A percentile compares a stretch with the other conserved stretches of the same genome.
phyloP scores from a whole-genome alignment of 164 flowering plant genomes.

The Umbilicus rupestris region DNA sequence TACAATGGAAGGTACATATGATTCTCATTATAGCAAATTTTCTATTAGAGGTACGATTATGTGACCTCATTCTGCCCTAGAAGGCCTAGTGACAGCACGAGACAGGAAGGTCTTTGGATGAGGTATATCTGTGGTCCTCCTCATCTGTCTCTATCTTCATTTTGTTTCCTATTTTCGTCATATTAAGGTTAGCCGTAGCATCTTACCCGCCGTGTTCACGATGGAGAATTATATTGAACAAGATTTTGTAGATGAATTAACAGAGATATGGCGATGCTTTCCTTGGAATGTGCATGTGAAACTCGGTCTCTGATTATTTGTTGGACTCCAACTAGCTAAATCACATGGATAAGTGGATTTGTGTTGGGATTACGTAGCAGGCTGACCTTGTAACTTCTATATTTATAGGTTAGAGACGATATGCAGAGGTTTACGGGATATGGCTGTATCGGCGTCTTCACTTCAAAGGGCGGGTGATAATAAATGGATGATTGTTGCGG shows the following conservation, averaged over 20 bases:
- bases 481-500: constrained; percentile 37
- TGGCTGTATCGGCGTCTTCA: constrained; percentile 37
- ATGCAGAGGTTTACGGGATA: constrained; percentile 45
- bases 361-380: background rate
- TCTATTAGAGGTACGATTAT: constrained; percentile 44
- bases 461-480: constrained; percentile 31
- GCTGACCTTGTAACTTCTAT: background rate
- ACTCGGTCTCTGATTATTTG: background rate
- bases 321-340: too few relatives aligned
- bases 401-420: constrained; percentile 51
- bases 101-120: constrained; percentile 27
- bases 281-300: background rate
- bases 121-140: constrained; percentile 48
- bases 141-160: background rate
- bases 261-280: background rate
- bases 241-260: background rate
- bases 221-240: background rate
- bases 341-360: background rate
- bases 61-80: constrained; percentile 53
- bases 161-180: background rate
- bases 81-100: constrained; percentile 18
- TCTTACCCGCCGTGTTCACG: background rate
- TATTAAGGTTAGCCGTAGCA: background rate
- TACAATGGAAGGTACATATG: background rate
- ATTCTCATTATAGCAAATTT: background rate